Conservation (phyloP, 495 filamentous ascomycete genomes). For the Sordaria brevicollis region DNA sequence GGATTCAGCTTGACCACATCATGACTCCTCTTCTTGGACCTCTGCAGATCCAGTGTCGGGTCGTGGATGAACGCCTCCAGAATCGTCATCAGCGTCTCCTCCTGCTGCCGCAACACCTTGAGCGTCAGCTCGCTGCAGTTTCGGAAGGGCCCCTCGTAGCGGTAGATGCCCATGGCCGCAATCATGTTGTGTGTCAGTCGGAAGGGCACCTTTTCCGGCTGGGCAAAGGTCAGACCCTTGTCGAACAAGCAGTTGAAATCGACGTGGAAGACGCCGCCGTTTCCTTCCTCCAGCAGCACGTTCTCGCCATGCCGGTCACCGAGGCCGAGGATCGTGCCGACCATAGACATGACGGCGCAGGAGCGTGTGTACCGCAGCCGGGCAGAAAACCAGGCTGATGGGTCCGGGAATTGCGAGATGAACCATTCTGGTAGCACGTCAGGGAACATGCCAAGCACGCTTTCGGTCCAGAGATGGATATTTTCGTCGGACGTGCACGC, state of each 20-base stretch:
- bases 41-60: constrained; percentile 86
- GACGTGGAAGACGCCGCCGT: constrained; percentile 90
- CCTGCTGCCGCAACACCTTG: constrained; percentile 72
- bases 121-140: constrained; percentile 83
- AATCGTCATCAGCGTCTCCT: constrained; percentile 94
- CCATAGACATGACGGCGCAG: constrained; percentile 95
- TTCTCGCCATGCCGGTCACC: constrained; percentile 99
- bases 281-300: constrained; percentile 87
- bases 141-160: constrained; percentile 87
- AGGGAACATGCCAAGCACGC: constrained; percentile 57
- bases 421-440: constrained; percentile 91
- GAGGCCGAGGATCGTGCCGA: constrained; percentile 85
- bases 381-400: constrained; percentile 82
- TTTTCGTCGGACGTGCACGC: constrained; percentile 33
- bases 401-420: constrained; percentile 84
- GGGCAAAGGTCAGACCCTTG: constrained; percentile 91
- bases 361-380: constrained; percentile 87
- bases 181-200: constrained; percentile 97
- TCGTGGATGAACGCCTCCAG: constrained; percentile 95
- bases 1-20: constrained; percentile 70
- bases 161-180: constrained; percentile 87
- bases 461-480: constrained; percentile 56
- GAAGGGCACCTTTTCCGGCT: constrained; percentile 95
- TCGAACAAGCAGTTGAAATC: constrained; percentile 99
- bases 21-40: constrained; percentile 55